These are phyloP conservation scores for Cymodocea nodosa DNA, from an alignment of 116 monocot genomes.

Conservation along the genomic window DNA sequence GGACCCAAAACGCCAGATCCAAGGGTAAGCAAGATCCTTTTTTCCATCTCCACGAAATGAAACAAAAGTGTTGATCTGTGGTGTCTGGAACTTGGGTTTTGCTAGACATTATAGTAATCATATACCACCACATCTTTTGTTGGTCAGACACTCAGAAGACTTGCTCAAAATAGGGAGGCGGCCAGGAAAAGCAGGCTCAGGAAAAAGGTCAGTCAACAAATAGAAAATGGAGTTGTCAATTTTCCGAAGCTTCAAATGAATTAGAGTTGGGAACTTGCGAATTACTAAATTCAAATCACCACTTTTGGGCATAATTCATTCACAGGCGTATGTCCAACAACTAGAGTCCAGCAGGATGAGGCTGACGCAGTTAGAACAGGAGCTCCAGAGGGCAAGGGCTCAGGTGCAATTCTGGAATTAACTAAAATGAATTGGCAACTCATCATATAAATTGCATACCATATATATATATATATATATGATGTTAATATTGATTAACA, in stretches of 20 bases:
- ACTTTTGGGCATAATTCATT: neutral
- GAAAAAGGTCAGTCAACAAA: conserved; percentile 54
- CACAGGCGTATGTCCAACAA: conserved; percentile 90
- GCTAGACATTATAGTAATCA: no score
- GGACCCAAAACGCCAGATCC: conserved; percentile 68
- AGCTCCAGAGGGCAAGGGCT: conserved; percentile 72
- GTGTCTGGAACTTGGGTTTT: no score
- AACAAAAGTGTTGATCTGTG: no score
- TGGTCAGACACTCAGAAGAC: conserved; percentile 62
- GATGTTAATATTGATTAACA: neutral
- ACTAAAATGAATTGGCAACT: neutral
- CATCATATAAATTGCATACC: no score
- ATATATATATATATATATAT: no score
- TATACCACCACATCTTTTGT: no score
- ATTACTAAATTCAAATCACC: neutral
- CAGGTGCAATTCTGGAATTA: conserved; percentile 29
- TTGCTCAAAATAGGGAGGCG: conserved; percentile 94
- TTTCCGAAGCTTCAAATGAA: no score
- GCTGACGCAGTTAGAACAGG: conserved; percentile 77
- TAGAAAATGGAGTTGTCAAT: neutral
- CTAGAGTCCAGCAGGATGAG: conserved; percentile 74
- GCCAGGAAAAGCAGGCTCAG: conserved; percentile 90
- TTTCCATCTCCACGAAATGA: neutral
- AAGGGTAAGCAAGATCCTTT: conserved; percentile 30
- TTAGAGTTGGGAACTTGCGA: no score